Evolutionary conservation across 176 grass and related monocot species (phyloP), one percentile per base, ranked within the genome.

Genomic region (Eragrostis nindensis): DNA sequence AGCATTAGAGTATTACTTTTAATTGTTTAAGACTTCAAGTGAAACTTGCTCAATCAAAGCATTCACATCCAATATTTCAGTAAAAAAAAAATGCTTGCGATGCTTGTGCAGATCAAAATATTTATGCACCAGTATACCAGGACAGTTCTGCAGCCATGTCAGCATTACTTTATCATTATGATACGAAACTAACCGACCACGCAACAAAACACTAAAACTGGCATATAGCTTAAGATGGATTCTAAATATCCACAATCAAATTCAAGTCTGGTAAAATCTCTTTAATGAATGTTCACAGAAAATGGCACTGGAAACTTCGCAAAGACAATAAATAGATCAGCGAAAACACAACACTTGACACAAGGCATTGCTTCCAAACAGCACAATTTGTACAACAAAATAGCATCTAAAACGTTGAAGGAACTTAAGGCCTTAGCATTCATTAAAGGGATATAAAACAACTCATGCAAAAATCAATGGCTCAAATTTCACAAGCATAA

Each of bases 401-500:
- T 18, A 73, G 19, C 29, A 68, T 12, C 18, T 17, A 17, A 11
- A 81, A 25, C 29, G 72, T 24, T 36, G 30, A 18, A 25, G 13
- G 18, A 0, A 18, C 54, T 32, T 59, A 68, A 80, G 14, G 11
- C 41, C 26, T 38, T 61, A 66, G n/a, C 25, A 8, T 15, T 32
- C 54, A 66, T 46, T 43, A 32, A 54, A 38, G 12, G 27, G 26
- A 63, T 11, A 15, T 30, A n/a, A 67, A 75, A 50, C 2, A 49
- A 57, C 49, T 47, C 40, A 36, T 25, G 74, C 9, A 81, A 62
- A 40, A 5, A 68, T 42, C 56, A 76, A 12, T 36, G 11, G 50
- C 64, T 76, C 41, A 22, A 55, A 74, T 19, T 18, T 18, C 32
- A 12, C 36, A 82, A 29, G 64, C 26, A 78, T 39, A 69, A 64